phyloP scores from a whole-genome alignment of 495 filamentous ascomycete species.

The Lichenothelia convexa region DNA sequence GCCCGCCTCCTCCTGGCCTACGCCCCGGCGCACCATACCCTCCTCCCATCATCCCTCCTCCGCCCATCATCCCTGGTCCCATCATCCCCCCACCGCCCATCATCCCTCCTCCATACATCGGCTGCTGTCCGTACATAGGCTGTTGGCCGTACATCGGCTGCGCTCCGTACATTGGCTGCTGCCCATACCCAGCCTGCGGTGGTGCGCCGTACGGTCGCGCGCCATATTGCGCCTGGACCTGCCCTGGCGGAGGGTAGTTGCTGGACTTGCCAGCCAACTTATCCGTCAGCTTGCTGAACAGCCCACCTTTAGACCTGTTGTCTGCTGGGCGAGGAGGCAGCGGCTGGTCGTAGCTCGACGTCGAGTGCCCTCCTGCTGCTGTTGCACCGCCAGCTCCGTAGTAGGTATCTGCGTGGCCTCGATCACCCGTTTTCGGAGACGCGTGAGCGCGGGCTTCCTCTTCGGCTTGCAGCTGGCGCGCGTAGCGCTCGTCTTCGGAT shows the following conservation, averaged over 20 bases:
- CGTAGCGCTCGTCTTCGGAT: slow-evolving; percentile 55
- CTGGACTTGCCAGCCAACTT: slow-evolving; percentile 8
- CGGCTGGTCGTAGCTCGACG: slow-evolving; percentile 17
- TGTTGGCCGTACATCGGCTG: slow-evolving; percentile 19
- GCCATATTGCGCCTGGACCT: slow-evolving; percentile 6
- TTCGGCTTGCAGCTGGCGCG: slow-evolving; percentile 63
- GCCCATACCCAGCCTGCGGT: slow-evolving; percentile 8
- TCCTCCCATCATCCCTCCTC: slow-evolving; percentile 15
- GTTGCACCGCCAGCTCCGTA: slow-evolving; percentile 22
- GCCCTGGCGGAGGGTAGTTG: slow-evolving; percentile 2
- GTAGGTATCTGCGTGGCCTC: slow-evolving; percentile 27
- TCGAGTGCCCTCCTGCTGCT: slow-evolving; percentile 5
- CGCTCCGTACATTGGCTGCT: slow-evolving; percentile 5
- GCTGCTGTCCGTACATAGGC: slow-evolving; percentile 20
- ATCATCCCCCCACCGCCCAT: slow-evolving; percentile 11
- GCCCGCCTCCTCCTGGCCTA: no score
- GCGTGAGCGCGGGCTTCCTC: slow-evolving; percentile 45
- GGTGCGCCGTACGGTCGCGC: slow-evolving; percentile 9
- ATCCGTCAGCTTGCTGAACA: slow-evolving; percentile 37
- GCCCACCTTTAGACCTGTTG: slow-evolving; percentile 26
- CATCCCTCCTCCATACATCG: slow-evolving; percentile 8
- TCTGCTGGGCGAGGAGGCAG: slow-evolving; percentile 17
- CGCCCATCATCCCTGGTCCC: slow-evolving; percentile 10
- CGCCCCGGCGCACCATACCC: no score
- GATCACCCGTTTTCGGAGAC: slow-evolving; percentile 9